Conservation (phyloP, 108 stramenopile genomes). For the Chaetoceros muelleri region DNA sequence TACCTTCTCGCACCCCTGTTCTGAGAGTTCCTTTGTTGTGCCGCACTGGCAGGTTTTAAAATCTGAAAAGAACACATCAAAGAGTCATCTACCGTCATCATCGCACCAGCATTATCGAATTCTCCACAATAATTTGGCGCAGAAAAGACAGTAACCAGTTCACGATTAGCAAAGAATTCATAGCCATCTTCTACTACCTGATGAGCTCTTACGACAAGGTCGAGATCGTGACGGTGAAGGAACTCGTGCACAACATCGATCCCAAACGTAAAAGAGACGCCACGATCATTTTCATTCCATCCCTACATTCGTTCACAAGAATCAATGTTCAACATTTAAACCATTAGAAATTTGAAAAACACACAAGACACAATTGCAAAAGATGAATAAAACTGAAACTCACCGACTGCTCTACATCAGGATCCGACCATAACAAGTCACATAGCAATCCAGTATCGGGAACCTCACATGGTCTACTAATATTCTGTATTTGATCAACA, state of each 20-base stretch:
- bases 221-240: constrained; percentile 95
- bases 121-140: constrained; percentile 99
- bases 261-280: constrained; percentile 99
- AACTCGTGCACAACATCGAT: constrained; percentile 98
- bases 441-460: constrained; percentile 98
- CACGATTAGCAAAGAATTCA: constrained; percentile 96
- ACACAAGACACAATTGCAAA: constrained; percentile 1
- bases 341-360: neutral
- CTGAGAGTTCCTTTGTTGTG: constrained; percentile 50
- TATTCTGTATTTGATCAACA: constrained; percentile 95
- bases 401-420: constrained; percentile 89
- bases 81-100: constrained; percentile 96
- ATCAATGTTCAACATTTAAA: neutral
- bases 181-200: constrained; percentile 99
- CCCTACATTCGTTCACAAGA: constrained; percentile 34
- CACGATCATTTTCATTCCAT: constrained; percentile 99
- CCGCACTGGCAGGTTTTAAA: constrained; percentile 83
- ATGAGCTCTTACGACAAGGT: constrained; percentile 97
- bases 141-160: constrained; percentile 94
- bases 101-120: constrained; percentile 98
- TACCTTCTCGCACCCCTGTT: constrained; percentile 10
- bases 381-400: constrained; percentile 7
- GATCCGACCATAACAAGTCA: constrained; percentile 99
- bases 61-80: constrained; percentile 97
- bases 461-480: constrained; percentile 95